Evolutionary conservation across 345 rosid genomes (phyloP).

Genomic region (Zanthoxylum bungeanum): DNA sequence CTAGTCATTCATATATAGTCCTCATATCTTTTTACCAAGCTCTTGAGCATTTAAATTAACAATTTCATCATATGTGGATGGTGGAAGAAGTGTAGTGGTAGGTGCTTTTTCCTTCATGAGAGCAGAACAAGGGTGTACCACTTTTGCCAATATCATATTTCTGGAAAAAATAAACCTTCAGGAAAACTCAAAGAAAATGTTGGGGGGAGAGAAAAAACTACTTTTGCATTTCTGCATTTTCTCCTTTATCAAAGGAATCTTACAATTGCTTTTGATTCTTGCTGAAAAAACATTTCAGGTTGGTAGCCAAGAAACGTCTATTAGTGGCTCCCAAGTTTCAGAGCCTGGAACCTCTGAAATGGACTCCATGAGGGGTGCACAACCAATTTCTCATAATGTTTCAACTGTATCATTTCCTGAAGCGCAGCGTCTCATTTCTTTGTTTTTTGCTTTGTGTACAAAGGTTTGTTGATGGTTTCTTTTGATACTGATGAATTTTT

Average conservation of each 20-base stretch:
- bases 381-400: constrained; percentile 33
- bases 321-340: constrained; percentile 46
- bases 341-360: constrained; percentile 48
- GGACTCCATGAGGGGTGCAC: constrained; percentile 40
- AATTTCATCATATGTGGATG: background rate
- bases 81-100: background rate
- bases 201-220: background rate
- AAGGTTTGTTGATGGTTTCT: constrained; percentile 49
- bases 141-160: background rate
- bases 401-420: constrained; percentile 62
- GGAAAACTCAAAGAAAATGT: background rate
- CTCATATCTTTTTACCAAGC: background rate
- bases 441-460: constrained; percentile 89
- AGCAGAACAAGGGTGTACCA: background rate
- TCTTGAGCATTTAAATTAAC: background rate
- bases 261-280: constrained; percentile 12
- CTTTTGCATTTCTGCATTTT: background rate
- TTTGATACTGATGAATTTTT: constrained; percentile 12
- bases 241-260: background rate
- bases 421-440: constrained; percentile 82
- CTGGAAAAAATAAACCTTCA: background rate
- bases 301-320: constrained; percentile 47
- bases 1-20: background rate
- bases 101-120: background rate
- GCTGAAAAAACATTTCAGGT: constrained; percentile 41